Percentiles rank a stretch among this genome's conserved stretches.
phyloP scores from a whole-genome alignment of 164 flowering plant species.

The Tinospora cordifolia region DNA sequence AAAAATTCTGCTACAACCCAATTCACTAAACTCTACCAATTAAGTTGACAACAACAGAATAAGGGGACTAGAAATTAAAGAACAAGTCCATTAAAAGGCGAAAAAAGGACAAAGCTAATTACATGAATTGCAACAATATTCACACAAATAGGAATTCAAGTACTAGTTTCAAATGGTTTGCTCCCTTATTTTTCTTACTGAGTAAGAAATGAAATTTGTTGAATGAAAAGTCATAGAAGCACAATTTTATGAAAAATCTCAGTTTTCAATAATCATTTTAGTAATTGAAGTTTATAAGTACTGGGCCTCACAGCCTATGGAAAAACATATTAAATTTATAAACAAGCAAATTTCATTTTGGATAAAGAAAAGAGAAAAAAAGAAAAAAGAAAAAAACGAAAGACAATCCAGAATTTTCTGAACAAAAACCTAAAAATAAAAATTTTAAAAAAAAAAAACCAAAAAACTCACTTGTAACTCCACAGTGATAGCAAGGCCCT shows the following conservation, averaged over 20 bases:
- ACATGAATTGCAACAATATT: neutral
- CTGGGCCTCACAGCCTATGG: conserved; percentile 10
- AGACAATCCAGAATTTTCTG: conserved; percentile 11
- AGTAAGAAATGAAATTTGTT: neutral
- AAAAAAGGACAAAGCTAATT: neutral
- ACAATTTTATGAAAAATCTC: conserved; percentile 3
- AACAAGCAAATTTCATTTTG: neutral
- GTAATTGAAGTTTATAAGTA: conserved; percentile 6
- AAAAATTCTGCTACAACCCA: neutral
- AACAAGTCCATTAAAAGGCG: neutral
- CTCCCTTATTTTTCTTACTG: neutral
- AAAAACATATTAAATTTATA: neutral
- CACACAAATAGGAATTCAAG: neutral
- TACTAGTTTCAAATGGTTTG: neutral
- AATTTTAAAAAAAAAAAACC: conserved; percentile 19
- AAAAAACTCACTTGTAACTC: conserved; percentile 91
- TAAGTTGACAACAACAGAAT: neutral
- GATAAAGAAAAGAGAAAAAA: neutral
- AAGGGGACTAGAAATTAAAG: neutral
- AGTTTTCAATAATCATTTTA: conserved; percentile 11
- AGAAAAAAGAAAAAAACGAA: conserved; percentile 5
- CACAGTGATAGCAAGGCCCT: conserved; percentile 98
- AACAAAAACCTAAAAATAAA: neutral
- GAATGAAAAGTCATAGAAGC: conserved; percentile 2
- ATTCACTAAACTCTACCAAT: neutral